phyloP scores from a whole-genome alignment of 352 stramenopile species.

The Pythium sukuiense region DNA sequence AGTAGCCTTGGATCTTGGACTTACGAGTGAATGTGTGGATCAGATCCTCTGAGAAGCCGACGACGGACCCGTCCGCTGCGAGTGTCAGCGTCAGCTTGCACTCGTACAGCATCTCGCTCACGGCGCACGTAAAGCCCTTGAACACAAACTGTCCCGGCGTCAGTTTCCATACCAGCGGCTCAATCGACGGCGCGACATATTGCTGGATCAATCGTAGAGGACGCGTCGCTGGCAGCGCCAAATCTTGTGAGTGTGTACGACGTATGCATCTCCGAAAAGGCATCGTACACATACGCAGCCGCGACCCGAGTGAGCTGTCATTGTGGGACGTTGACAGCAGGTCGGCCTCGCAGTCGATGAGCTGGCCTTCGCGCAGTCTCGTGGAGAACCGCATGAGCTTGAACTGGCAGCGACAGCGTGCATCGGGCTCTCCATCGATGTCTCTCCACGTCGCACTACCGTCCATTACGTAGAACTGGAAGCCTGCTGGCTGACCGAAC shows the following conservation, averaged over 20 bases:
- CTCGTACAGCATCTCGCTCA: slow-evolving; percentile 72
- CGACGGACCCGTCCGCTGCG: slow-evolving; percentile 31
- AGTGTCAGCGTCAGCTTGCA: slow-evolving; percentile 55
- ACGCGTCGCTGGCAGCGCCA: slow-evolving; percentile 3
- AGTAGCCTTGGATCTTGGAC: slow-evolving; percentile 39
- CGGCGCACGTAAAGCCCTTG: slow-evolving; percentile 55
- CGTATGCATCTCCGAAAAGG: slow-evolving; percentile 6
- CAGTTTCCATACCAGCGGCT: slow-evolving; percentile 25
- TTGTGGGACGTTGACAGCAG: slow-evolving; percentile 13
- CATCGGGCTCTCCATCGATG: slow-evolving; percentile 6
- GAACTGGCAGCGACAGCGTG: slow-evolving; percentile 12
- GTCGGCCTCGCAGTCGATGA: slow-evolving; percentile 16
- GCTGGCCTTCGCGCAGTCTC: slow-evolving; percentile 20
- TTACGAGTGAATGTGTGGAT: slow-evolving; percentile 49
- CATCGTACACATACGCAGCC: background rate
- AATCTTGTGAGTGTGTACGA: slow-evolving; percentile 12
- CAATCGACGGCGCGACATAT: slow-evolving; percentile 8
- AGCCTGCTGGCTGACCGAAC: slow-evolving; percentile 2
- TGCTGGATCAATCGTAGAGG: slow-evolving; percentile 13
- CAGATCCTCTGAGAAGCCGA: slow-evolving; percentile 44
- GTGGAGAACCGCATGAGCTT: slow-evolving; percentile 21
- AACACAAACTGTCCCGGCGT: slow-evolving; percentile 55
- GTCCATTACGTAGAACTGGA: slow-evolving; percentile 22
- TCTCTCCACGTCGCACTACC: slow-evolving; percentile 17
- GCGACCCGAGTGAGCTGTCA: slow-evolving; percentile 14